A percentile compares a stretch with the other conserved stretches of the same genome.
Conservation (phyloP, 1,139 yeast species). For the Candida sojae region DNA sequence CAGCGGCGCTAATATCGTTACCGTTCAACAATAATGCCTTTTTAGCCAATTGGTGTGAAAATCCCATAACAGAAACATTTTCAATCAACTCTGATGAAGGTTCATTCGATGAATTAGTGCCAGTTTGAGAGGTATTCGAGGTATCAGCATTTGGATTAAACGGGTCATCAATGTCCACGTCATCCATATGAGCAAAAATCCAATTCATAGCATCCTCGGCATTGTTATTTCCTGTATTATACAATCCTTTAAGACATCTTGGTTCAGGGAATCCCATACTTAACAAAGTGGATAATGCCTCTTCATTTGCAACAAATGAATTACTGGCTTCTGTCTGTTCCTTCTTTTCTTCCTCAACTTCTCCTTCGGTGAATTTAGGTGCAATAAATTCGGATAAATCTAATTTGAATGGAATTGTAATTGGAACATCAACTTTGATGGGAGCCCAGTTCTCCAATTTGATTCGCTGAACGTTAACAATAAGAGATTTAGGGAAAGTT, state of each 20-base stretch:
- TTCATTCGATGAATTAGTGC: slow-evolving; percentile 10
- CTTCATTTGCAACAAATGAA: slow-evolving; percentile 55
- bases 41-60: slow-evolving; percentile 57
- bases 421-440: slow-evolving; percentile 73
- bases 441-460: slow-evolving; percentile 91
- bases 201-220: slow-evolving; percentile 89
- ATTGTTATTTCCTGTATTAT: slow-evolving; percentile 64
- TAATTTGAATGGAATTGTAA: slow-evolving; percentile 54
- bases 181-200: slow-evolving; percentile 89
- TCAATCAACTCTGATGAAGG: slow-evolving; percentile 46
- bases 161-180: slow-evolving; percentile 71
- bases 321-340: slow-evolving; percentile 22
- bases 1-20: slow-evolving; percentile 71
- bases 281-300: slow-evolving; percentile 53
- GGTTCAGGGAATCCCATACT: slow-evolving; percentile 88
- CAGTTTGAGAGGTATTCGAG: slow-evolving; percentile 15
- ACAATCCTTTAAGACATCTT: slow-evolving; percentile 68
- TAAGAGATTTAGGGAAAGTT: slow-evolving; percentile 69
- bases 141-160: slow-evolving; percentile 27
- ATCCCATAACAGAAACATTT: slow-evolving; percentile 76
- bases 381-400: slow-evolving; percentile 32
- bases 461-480: slow-evolving; percentile 77
- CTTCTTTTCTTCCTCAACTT: slow-evolving; percentile 34
- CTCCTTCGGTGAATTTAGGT: slow-evolving; percentile 38
- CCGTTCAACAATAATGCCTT: slow-evolving; percentile 66